These are phyloP conservation scores for Candida lessepsii DNA, from an alignment of 805 yeast genomes.

Conservation along the genomic window DNA sequence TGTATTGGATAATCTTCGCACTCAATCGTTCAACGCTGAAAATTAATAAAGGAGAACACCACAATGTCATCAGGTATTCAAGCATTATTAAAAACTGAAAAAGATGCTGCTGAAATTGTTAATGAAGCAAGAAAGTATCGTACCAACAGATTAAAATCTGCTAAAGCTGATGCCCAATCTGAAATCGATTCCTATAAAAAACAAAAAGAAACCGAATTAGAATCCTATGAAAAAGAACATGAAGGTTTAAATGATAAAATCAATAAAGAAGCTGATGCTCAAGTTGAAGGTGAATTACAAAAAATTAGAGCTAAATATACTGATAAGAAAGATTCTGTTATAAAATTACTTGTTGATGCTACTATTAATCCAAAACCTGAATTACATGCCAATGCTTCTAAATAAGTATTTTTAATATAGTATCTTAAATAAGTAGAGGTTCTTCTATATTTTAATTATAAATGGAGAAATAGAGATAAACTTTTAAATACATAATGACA, in stretches of 20 bases:
- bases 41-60: background rate
- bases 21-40: background rate
- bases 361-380: conserved; percentile 78
- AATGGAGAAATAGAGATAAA: background rate
- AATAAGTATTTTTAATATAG: conserved; percentile 1
- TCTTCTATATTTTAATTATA: background rate
- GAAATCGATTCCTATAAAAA: conserved; percentile 86
- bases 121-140: conserved; percentile 90
- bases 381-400: conserved; percentile 71
- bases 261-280: conserved; percentile 73
- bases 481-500: conserved; percentile 6
- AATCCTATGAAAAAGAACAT: conserved; percentile 67
- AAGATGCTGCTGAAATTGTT: conserved; percentile 95
- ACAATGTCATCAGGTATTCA: conserved; percentile 55
- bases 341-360: conserved; percentile 74
- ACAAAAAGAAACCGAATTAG: conserved; percentile 80
- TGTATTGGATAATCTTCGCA: too few species aligned
- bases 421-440: too few species aligned
- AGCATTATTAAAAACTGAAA: conserved; percentile 83
- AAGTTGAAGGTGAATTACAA: conserved; percentile 68
- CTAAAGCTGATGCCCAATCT: conserved; percentile 86
- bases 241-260: conserved; percentile 73
- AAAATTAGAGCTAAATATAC: conserved; percentile 64
- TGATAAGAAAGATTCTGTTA: conserved; percentile 64
- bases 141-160: conserved; percentile 85